These are phyloP conservation scores for Carex cristatella DNA, from an alignment of 176 grass and related monocot genomes.

Conservation along the genomic window DNA sequence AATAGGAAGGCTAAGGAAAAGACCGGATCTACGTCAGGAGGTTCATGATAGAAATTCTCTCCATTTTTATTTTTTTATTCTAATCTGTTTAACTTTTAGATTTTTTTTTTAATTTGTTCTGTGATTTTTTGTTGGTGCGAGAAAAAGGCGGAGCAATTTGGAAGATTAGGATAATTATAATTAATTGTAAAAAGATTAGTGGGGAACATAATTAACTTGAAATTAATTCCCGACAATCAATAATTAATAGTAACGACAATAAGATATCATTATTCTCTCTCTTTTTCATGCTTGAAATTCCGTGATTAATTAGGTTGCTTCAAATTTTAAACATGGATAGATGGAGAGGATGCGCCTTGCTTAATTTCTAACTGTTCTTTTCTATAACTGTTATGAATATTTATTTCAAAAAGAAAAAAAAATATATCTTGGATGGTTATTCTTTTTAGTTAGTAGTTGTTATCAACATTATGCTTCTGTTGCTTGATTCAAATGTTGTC, in stretches of 20 bases:
- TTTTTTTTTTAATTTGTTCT: slow-evolving; percentile 8
- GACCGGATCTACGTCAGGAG: slow-evolving; percentile 26
- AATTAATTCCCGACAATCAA: slow-evolving; percentile 22
- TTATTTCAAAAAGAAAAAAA: neutral
- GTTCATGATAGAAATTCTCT: slow-evolving; percentile 50
- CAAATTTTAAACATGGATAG: neutral
- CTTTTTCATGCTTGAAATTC: neutral
- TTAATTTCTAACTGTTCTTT: neutral
- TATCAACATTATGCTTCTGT: neutral
- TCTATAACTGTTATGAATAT: neutral
- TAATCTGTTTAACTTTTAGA: slow-evolving; percentile 22
- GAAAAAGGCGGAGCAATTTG: neutral
- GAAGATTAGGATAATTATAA: slow-evolving; percentile 12
- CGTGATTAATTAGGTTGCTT: neutral
- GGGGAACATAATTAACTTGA: slow-evolving; percentile 19
- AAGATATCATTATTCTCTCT: neutral
- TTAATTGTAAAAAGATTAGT: slow-evolving; percentile 16
- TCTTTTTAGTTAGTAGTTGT: neutral
- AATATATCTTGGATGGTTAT: neutral
- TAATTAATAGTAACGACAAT: neutral
- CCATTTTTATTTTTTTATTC: slow-evolving; percentile 31
- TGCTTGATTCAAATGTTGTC: neutral
- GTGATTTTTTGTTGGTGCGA: slow-evolving; percentile 18
- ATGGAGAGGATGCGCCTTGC: slow-evolving; percentile 8
- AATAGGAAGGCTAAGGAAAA: slow-evolving; percentile 27